phyloP scores from a whole-genome alignment of 1,284 basidiomycete species.

The Wallemia hederae region DNA sequence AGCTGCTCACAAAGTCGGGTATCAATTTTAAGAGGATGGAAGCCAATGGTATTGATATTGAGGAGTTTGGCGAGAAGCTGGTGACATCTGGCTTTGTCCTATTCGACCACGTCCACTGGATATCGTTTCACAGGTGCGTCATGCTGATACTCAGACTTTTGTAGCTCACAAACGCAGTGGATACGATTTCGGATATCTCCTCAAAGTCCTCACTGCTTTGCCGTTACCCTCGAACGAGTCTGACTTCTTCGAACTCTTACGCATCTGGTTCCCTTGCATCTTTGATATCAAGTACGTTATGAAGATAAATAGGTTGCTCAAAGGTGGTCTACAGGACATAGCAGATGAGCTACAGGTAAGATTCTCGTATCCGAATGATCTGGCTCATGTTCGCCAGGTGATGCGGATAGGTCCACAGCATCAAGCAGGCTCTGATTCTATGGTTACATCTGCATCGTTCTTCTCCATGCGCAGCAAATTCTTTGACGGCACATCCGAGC shows the following conservation, averaged over 20 bases:
- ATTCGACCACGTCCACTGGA: constrained; percentile 72
- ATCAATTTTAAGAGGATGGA: constrained; percentile 85
- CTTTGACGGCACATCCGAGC: constrained; percentile 60
- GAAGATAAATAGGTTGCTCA: constrained; percentile 57
- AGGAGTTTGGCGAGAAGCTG: constrained; percentile 87
- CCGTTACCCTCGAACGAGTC: constrained; percentile 69
- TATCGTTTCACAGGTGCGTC: constrained; percentile 79
- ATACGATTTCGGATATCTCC: constrained; percentile 95
- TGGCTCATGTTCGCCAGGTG: constrained; percentile 25
- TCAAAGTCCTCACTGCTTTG: constrained; percentile 70
- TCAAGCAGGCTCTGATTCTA: constrained; percentile 83
- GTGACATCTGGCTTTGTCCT: constrained; percentile 86
- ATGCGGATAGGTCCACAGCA: constrained; percentile 72
- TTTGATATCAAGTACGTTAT: constrained; percentile 97
- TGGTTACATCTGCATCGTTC: constrained; percentile 73
- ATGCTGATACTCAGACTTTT: not conserved
- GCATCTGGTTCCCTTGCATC: constrained; percentile 81
- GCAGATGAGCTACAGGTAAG: constrained; percentile 67
- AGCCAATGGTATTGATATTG: constrained; percentile 67
- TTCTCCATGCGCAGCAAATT: constrained; percentile 83
- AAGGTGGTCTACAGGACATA: constrained; percentile 83
- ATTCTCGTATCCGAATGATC: not conserved
- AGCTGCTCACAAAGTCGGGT: constrained; percentile 74
- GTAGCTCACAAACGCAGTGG: constrained; percentile 29
- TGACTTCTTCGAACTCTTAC: constrained; percentile 63